Conservation (phyloP, 352 stramenopile species). For the Phytopythium chamaehyphon region DNA sequence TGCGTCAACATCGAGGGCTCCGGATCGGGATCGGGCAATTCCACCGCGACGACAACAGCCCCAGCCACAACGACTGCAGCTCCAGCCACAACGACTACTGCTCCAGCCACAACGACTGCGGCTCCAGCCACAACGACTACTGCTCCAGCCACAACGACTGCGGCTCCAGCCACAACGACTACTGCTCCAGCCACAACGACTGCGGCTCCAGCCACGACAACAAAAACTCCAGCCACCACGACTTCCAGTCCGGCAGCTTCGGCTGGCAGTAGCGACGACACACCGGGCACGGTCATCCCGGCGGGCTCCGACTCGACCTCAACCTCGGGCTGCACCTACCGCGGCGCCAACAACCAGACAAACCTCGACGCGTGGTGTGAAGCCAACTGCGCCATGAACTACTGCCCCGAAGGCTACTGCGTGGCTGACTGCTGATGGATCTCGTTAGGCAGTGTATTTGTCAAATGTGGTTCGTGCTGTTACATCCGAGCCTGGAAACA, state of each 20-base stretch:
- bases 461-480: background rate
- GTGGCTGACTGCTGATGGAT: constrained; percentile 11
- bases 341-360: constrained; percentile 13
- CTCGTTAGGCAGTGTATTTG: background rate
- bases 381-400: constrained; percentile 19
- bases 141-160: constrained; percentile 3
- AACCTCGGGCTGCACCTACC: constrained; percentile 8
- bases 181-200: constrained; percentile 5
- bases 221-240: constrained; percentile 9
- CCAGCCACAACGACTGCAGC: background rate
- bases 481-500: background rate
- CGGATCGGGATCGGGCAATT: constrained; percentile 1
- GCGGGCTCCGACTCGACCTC: constrained; percentile 1
- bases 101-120: constrained; percentile 4
- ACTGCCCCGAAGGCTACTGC: constrained; percentile 23
- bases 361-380: constrained; percentile 22
- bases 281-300: background rate
- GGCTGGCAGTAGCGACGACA: background rate
- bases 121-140: constrained; percentile 8
- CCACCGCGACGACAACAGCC: constrained; percentile 6
- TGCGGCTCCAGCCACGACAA: no score
- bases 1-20: constrained; percentile 19
- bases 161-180: constrained; percentile 3
- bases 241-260: background rate
- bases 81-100: constrained; percentile 3